A percentile compares a stretch with the other conserved stretches of the same genome.
These are phyloP conservation scores for Yamadazyma sp. DNA, from an alignment of 805 yeast genomes.

Conservation along the genomic window DNA sequence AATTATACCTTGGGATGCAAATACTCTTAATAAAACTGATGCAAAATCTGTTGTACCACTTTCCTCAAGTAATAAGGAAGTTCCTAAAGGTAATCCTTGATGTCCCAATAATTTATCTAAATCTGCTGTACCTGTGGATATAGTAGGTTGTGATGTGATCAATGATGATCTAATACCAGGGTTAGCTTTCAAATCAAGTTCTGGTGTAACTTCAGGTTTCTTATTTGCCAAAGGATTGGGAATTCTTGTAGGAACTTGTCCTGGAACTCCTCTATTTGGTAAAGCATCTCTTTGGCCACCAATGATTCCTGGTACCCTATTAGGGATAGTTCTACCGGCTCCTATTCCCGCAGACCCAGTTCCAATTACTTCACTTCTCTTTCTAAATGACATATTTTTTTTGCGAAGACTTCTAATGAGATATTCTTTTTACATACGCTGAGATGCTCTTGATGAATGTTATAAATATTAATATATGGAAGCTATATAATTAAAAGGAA, in stretches of 20 bases:
- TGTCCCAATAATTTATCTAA: conserved; percentile 74
- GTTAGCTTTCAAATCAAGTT: conserved; percentile 18
- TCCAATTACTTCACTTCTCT: conserved; percentile 38
- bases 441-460: neutral
- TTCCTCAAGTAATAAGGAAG: conserved; percentile 71
- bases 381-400: conserved; percentile 44
- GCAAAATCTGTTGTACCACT: conserved; percentile 86
- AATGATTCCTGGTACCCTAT: neutral
- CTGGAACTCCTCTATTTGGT: neutral
- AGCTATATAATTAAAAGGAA: neutral
- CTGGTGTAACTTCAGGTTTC: conserved; percentile 1
- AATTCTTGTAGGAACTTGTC: conserved; percentile 8
- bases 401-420: conserved; percentile 3
- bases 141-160: conserved; percentile 67
- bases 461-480: neutral
- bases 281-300: neutral
- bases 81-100: conserved; percentile 82
- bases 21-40: conserved; percentile 62
- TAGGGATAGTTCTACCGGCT: conserved; percentile 1
- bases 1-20: conserved; percentile 72
- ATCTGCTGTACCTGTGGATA: conserved; percentile 78
- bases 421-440: neutral
- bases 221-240: too few relatives aligned
- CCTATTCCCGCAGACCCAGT: conserved; percentile 20
- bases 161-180: conserved; percentile 76